Base-by-base conservation (phyloP, 140 eudicot species). In the Flaveria floridana region DNA sequence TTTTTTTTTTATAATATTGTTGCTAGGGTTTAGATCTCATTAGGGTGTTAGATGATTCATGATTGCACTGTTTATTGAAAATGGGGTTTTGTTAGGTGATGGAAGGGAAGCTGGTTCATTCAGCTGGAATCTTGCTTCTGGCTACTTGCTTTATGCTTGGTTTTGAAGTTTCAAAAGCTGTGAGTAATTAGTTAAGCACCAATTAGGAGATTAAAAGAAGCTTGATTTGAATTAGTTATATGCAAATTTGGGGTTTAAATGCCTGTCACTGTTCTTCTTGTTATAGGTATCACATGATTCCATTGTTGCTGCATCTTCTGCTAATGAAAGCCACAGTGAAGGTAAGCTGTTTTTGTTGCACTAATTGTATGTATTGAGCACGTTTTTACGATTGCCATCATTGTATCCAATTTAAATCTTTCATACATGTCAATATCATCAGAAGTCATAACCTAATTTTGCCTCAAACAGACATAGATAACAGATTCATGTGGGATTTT, bases 211-310 rank as follows among this genome's bases (percentile, higher is more conserved):
- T 80, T 10, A 47, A 15, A 65, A 74, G 10, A 66, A 73, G 56
- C 16, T 57, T 73, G 3, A 62, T 79, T 75, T 23, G 41, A 8
- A 8, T 14, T 19, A 3, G n/a, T 48, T 28, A 18, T 73, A 50
- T 48, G 79, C 12, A 34, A 13, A 64, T 72, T 55, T 48, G 80
- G 65, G 53, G 51, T 20, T 20, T 26, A 34, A 5, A 34, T 57
- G 21, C 37, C 15, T 68, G 66, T 14, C 25, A 28, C 68, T 72
- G n/a, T 12, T 44, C 14, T 71, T 65, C 23, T 65, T 80, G 46
- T 37, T 78, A 46, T 72, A 86, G 90, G 90, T 83, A n/a, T 75
- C 70, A 26, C 78, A 78, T 47, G 79, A 81, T 67, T 78, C 88
- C 7, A 8, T 74, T 80, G n/a, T 78, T 19, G 74, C 23, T 61